phyloP scores from a whole-genome alignment of 2,329 filamentous ascomycete genomes.

The Fusarium sp. region DNA sequence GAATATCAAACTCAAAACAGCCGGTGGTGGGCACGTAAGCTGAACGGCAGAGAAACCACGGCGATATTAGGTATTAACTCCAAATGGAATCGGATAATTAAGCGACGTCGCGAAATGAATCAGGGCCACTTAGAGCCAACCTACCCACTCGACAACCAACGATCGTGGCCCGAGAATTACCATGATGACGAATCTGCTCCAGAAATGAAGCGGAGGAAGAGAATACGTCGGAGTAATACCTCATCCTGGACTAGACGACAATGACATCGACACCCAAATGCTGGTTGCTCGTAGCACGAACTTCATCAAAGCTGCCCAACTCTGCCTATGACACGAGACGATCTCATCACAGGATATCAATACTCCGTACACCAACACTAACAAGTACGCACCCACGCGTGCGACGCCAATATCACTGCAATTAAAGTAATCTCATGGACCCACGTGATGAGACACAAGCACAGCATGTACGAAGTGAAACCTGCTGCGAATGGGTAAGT shows the following conservation, averaged over 20 bases:
- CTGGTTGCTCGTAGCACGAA: not conserved
- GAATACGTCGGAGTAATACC: slow-evolving; percentile 1
- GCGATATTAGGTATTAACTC: slow-evolving; percentile 7
- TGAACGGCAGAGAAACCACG: slow-evolving; percentile 8
- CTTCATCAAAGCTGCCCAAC: not conserved
- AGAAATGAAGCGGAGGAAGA: not conserved
- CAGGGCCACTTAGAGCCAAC: slow-evolving; percentile 19
- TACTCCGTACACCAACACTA: not conserved
- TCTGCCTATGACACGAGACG: not conserved
- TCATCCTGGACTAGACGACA: slow-evolving; percentile 6
- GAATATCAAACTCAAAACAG: not conserved
- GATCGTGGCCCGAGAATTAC: slow-evolving; percentile 25
- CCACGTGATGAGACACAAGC: slow-evolving; percentile 7
- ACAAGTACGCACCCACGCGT: not conserved
- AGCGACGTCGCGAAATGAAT: slow-evolving; percentile 36
- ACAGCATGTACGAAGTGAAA: slow-evolving; percentile 38
- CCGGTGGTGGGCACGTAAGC: not conserved
- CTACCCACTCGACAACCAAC: slow-evolving; percentile 26
- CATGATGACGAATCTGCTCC: slow-evolving; percentile 11
- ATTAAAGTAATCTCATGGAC: slow-evolving; percentile 7
- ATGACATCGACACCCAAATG: not conserved
- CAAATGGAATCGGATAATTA: slow-evolving; percentile 30
- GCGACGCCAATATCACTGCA: slow-evolving; percentile 13
- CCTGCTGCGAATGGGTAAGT: not conserved
- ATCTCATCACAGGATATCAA: not conserved